Percentiles rank a stretch among this genome's conserved stretches.
Conservation (phyloP, 768 basidiomycete genomes). For the Russula compacta region DNA sequence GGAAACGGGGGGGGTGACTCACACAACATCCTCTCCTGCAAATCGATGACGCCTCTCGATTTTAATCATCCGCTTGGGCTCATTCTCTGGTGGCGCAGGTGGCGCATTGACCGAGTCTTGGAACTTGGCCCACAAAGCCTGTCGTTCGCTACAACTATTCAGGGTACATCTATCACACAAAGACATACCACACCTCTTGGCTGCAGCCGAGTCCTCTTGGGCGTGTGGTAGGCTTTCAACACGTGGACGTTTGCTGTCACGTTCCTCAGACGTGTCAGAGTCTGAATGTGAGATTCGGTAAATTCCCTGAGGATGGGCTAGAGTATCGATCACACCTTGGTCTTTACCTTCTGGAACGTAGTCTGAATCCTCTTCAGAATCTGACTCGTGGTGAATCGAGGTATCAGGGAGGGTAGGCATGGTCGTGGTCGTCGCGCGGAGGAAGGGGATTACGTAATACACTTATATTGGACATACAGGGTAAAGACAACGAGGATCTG, state of each 20-base stretch:
- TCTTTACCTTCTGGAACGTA: slow-evolving; percentile 49
- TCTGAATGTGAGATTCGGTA: slow-evolving; percentile 21
- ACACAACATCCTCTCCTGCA: slow-evolving; percentile 72
- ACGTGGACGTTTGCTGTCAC: slow-evolving; percentile 30
- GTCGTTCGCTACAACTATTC: slow-evolving; percentile 39
- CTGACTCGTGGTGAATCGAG: slow-evolving; percentile 32
- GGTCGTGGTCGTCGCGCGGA: not conserved
- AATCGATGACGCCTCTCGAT: slow-evolving; percentile 63
- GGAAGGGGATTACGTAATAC: slow-evolving; percentile 12
- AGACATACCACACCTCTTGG: slow-evolving; percentile 27
- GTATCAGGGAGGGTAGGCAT: not conserved
- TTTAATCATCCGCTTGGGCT: slow-evolving; percentile 43
- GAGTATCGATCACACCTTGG: slow-evolving; percentile 17
- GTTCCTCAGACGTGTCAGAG: slow-evolving; percentile 34
- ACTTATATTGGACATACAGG: not conserved
- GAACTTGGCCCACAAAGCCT: slow-evolving; percentile 60
- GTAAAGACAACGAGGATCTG: no score
- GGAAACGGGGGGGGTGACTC: slow-evolving; percentile 27
- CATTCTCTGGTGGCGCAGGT: slow-evolving; percentile 16
- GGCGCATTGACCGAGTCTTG: slow-evolving; percentile 46
- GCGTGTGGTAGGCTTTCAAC: slow-evolving; percentile 20
- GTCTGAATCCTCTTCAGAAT: slow-evolving; percentile 65
- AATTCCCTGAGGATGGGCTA: not conserved
- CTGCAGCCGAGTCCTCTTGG: slow-evolving; percentile 35
- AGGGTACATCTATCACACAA: not conserved